phyloP scores from a whole-genome alignment of 768 basidiomycete genomes.

The Psilocybe cubensis region DNA sequence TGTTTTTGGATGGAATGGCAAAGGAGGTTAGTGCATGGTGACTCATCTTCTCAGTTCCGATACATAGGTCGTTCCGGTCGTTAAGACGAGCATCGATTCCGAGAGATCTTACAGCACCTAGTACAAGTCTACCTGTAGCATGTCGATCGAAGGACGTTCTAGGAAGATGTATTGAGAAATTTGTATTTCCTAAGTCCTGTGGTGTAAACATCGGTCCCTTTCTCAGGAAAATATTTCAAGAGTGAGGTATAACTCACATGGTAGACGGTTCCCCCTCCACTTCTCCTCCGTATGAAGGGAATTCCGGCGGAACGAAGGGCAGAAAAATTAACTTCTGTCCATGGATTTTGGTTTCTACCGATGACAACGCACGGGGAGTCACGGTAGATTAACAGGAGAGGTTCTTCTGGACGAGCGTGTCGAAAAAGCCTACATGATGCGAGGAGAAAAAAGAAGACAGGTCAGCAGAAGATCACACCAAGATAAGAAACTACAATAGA shows the following conservation, averaged over 20 bases:
- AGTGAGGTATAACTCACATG: conserved; percentile 61
- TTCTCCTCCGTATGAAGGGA: conserved; percentile 82
- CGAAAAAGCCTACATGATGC: conserved; percentile 61
- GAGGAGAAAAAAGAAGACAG: background rate
- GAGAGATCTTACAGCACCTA: conserved; percentile 76
- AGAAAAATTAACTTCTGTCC: conserved; percentile 91
- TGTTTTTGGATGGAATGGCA: too few species aligned
- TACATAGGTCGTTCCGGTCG: conserved; percentile 90
- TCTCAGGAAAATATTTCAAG: background rate
- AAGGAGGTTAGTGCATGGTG: too few species aligned
- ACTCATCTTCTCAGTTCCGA: conserved; percentile 89
- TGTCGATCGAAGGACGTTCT: conserved; percentile 79
- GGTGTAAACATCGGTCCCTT: background rate
- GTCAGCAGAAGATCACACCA: background rate
- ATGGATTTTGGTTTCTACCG: conserved; percentile 96
- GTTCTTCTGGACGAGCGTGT: conserved; percentile 64
- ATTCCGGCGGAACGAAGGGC: conserved; percentile 54
- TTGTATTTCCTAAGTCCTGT: conserved; percentile 98
- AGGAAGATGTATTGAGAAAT: conserved; percentile 93
- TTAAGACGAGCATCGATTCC: conserved; percentile 81
- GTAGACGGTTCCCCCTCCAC: conserved; percentile 95
- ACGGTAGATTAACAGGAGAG: conserved; percentile 86
- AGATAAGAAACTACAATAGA: background rate
- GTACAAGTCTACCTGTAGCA: conserved; percentile 75
- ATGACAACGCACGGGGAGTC: conserved; percentile 91